These are phyloP conservation scores for Paramecium primaurelia DNA, from an alignment of 73 alveolate genomes.

Conservation along the genomic window DNA sequence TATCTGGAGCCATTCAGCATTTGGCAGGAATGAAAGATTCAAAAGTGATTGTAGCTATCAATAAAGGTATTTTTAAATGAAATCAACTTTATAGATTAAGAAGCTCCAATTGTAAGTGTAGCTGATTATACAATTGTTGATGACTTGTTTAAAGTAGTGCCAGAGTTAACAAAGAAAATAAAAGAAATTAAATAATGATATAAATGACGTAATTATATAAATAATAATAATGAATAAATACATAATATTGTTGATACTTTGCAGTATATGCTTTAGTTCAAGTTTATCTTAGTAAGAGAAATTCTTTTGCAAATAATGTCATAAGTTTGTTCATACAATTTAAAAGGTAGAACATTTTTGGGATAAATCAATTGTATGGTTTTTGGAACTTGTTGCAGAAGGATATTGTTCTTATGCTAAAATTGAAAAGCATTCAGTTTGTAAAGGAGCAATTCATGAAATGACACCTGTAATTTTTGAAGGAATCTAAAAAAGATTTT, in stretches of 20 bases:
- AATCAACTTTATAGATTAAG: constrained; percentile 68
- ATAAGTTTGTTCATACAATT: neutral
- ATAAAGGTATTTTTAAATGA: constrained; percentile 61
- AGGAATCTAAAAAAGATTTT: constrained; percentile 24
- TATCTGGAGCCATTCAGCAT: constrained; percentile 96
- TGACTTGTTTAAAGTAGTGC: constrained; percentile 88
- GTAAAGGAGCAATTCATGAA: constrained; percentile 54
- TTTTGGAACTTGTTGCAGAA: constrained; percentile 8
- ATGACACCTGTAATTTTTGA: constrained; percentile 51
- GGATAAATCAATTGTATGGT: constrained; percentile 11
- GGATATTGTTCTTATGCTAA: constrained; percentile 4
- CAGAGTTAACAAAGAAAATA: constrained; percentile 88
- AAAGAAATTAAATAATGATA: constrained; percentile 30
- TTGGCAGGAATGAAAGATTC: constrained; percentile 95
- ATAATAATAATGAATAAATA: neutral
- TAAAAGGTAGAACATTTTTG: neutral
- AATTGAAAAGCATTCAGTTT: constrained; percentile 21
- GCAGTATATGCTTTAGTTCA: neutral
- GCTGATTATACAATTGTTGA: constrained; percentile 91
- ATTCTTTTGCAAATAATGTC: constrained; percentile 4
- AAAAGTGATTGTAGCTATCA: constrained; percentile 92
- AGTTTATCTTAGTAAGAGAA: neutral
- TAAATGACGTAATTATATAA: constrained; percentile 12
- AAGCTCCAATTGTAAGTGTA: constrained; percentile 84
- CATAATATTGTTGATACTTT: neutral